Evolutionary conservation across 2,329 filamentous ascomycete species (phyloP), one percentile per base, ranked within the genome.

Genomic region (Xylariomycetidae sp.): DNA sequence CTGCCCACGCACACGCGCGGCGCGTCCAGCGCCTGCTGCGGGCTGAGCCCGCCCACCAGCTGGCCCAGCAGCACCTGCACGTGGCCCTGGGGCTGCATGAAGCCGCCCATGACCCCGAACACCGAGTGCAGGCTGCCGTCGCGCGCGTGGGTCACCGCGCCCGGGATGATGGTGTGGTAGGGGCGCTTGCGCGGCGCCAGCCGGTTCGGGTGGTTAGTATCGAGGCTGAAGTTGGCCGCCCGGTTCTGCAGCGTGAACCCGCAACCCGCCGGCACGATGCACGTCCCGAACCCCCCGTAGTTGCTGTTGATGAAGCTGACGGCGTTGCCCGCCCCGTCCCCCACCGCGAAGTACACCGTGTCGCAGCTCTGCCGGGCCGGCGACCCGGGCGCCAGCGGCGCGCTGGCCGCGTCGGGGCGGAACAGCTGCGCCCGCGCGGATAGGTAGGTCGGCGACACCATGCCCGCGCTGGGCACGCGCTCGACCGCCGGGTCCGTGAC

Each of bases 141-240:
- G 4, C 65, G 63, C 13, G 76, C 57, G 47, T 92, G 87, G 0
- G 92, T 96, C 13, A 90, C 78, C 58, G 96, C 73, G 0, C 85
- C 90, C 0, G 92, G 90, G 50, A 98, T 98, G 58, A 98, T 96
- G 34, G 92, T 98, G 60, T 96, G 92, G 61, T 96, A 98, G 0
- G 92, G 92, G 28, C 92, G 65, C 67, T 96, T 96, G 20, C 79
- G 68, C 0, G 88, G 85, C 6, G 76, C 85, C 10, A 94, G 68
- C 14, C 70, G 72, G 53, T 96, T 96, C 1, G 89, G 87, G 53
- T 95, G 89, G 13, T 19, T 64, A 0, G 69, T 57, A 16, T 74
- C 63, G 1, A 98, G 72, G 1, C 72, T 77, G 62, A 98, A 96
- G 57, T 90, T 92, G 24, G 82, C 79, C 6, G 85, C 92, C 3